Conservation (phyloP, 768 basidiomycete genomes). For the Leucocoprinus sp. region DNA sequence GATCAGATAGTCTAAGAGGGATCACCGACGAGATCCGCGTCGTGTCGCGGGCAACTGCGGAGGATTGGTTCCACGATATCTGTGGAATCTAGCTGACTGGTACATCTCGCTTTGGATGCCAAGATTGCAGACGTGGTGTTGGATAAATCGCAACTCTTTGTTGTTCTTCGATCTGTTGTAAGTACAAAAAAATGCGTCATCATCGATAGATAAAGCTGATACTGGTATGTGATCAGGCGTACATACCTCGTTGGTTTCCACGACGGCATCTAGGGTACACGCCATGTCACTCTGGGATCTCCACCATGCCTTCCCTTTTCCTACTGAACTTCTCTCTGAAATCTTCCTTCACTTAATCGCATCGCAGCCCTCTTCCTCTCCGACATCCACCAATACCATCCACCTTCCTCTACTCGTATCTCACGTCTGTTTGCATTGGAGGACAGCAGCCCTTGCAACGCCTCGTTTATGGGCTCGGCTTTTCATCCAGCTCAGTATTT, state of each 20-base stretch:
- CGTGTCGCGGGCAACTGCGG: neutral
- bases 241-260: neutral
- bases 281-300: slow-evolving; percentile 9
- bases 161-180: neutral
- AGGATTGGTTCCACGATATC: neutral
- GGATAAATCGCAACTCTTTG: neutral
- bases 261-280: neutral
- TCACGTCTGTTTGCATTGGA: slow-evolving; percentile 32
- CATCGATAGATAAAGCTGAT: neutral
- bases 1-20: neutral
- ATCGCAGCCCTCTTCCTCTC: slow-evolving; percentile 14
- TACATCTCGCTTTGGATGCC: slow-evolving; percentile 1
- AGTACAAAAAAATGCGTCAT: neutral
- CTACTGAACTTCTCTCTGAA: slow-evolving; percentile 32
- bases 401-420: slow-evolving; percentile 30
- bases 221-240: neutral
- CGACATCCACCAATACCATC: slow-evolving; percentile 29
- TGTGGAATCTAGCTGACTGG: neutral
- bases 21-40: neutral
- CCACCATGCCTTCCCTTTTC: slow-evolving; percentile 21
- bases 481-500: slow-evolving; percentile 22
- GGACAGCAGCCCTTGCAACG: slow-evolving; percentile 30
- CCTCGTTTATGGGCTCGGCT: slow-evolving; percentile 34
- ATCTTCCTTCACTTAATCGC: slow-evolving; percentile 33
- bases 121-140: neutral